Evolutionary conservation across 2,329 filamentous ascomycete species (phyloP).

Genomic region (Alternaria dauci): DNA sequence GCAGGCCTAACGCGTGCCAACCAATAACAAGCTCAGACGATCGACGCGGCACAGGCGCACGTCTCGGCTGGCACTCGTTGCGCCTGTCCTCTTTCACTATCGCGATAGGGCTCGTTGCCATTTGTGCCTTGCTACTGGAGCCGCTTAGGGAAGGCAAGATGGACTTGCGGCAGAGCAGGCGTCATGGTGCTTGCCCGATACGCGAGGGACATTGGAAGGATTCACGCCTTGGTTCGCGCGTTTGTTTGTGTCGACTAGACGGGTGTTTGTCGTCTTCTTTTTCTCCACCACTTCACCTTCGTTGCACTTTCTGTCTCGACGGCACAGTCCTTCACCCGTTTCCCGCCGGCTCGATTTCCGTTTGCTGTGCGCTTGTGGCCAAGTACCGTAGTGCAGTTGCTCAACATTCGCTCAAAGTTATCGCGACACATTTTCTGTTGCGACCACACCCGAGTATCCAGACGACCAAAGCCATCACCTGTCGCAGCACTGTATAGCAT

Average conservation of each 20-base stretch:
- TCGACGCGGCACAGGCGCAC: constrained; percentile 4
- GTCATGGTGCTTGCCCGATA: neutral
- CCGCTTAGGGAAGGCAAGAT: constrained; percentile 1
- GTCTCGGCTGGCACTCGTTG: neutral
- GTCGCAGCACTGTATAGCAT: constrained; percentile 10
- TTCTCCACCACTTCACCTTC: neutral
- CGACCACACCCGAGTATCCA: neutral
- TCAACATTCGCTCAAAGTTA: neutral
- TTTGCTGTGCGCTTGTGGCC: neutral
- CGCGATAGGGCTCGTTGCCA: constrained; percentile 9
- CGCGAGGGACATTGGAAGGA: constrained; percentile 10
- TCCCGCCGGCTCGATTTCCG: neutral
- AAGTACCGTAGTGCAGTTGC: neutral
- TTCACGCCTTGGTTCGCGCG: neutral
- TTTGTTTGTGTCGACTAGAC: neutral
- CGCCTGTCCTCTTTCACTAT: constrained; percentile 2
- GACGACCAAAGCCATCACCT: neutral
- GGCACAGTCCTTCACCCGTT: neutral
- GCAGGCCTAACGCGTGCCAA: constrained; percentile 4
- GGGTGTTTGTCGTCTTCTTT: neutral
- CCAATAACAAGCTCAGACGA: constrained; percentile 4
- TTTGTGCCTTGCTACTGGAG: constrained; percentile 9
- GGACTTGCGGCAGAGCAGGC: neutral
- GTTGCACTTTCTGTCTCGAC: neutral
- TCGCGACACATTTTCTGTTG: neutral